These are phyloP conservation scores for Penicillium psychrofluorescens DNA, from an alignment of 495 filamentous ascomycete genomes.

Conservation along the genomic window DNA sequence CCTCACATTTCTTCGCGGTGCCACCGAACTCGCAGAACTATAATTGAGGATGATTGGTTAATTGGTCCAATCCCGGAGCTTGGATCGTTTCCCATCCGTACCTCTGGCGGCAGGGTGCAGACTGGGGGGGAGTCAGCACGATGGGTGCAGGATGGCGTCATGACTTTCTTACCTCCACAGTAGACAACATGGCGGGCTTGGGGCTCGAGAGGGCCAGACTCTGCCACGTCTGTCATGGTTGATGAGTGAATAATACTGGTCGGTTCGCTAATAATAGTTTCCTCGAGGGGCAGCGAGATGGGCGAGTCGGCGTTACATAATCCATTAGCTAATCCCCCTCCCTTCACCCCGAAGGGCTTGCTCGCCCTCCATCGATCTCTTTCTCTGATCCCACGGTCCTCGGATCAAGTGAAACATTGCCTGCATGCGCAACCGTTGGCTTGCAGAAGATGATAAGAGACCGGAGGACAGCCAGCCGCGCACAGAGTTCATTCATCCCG, in stretches of 20 bases:
- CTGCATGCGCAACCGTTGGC: too few species aligned
- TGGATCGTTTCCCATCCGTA: slow-evolving; percentile 36
- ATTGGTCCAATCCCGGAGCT: background rate
- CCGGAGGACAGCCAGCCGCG: too few species aligned
- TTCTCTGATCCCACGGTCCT: too few species aligned
- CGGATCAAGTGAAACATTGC: too few species aligned
- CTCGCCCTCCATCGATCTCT: too few species aligned
- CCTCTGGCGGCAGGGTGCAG: slow-evolving; percentile 89
- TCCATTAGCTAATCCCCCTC: too few species aligned
- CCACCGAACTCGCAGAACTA: slow-evolving; percentile 99
- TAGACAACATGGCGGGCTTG: slow-evolving; percentile 66
- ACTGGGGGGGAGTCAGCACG: slow-evolving; percentile 45
- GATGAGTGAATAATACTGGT: background rate
- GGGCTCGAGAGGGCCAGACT: slow-evolving; percentile 40
- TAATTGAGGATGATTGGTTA: slow-evolving; percentile 2
- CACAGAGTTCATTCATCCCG: background rate
- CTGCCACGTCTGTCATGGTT: slow-evolving; percentile 23
- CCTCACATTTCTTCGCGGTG: slow-evolving; percentile 95
- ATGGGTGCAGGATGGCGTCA: background rate
- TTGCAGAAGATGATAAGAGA: too few species aligned
- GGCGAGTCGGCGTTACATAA: background rate
- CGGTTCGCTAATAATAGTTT: background rate
- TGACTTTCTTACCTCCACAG: slow-evolving; percentile 61
- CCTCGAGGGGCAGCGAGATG: background rate
- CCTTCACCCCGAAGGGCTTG: too few species aligned